Evolutionary conservation across 306 rosid species (phyloP), one percentile per base, ranked within the genome.

Genomic region (Corylus americana): DNA sequence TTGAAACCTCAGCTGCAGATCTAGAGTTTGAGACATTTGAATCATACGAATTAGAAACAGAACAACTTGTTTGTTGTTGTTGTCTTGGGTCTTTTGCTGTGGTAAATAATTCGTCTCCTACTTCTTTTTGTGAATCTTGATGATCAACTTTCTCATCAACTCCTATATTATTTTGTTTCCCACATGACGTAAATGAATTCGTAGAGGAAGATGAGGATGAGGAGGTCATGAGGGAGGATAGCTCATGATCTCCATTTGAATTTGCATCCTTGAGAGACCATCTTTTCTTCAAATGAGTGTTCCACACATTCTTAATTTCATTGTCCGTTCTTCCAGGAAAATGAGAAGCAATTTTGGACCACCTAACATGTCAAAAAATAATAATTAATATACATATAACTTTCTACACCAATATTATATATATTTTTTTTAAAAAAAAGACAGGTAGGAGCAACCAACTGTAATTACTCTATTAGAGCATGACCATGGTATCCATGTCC

Each of bases 281-380:
- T 82, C 76, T 91, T 81, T 93, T 96, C 92, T 90, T 91, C n/a
- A 96, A 83, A 77, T 93, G 93, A 1, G 99, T 96, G 87, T 96
- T 91, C 99, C 99, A 96, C 73, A 96, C 93, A 76, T 96, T 96
- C 85, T 96, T 93, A 14, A 96, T 96, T 80, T 96, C 99, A 62
- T 96, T 96, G 64, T 96, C 99, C 0, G 98, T 96, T 66, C 99
- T 87, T 55, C 99, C 99, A 0, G 99, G 92, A 66, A 93, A 88
- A 29, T 74, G 75, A 0, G 98, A 82, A 47, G 99, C 98, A 76
- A 96, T 96, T 86, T 87, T 91, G 51, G 99, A 89, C 99, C 99
- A 96, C 84, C 99, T 96, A 31, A 31, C 35, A 31, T 31, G 35
- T 31, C 35, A 31, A 31, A 31, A 31, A 29, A 31, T 31, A 31